Base-by-base conservation (phyloP, 2,329 filamentous ascomycete species). In the Claviceps sp. region DNA sequence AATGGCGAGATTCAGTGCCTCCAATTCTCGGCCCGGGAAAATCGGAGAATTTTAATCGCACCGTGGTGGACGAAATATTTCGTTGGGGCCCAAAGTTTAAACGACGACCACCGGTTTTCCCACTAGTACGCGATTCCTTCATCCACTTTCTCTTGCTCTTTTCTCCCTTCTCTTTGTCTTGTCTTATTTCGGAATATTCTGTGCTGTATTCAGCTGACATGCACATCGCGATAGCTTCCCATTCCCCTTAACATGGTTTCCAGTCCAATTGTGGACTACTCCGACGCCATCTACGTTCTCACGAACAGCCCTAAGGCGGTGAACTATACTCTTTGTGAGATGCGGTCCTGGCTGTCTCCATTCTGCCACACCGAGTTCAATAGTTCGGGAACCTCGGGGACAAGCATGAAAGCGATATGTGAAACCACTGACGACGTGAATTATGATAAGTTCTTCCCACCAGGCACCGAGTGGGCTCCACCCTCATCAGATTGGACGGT, bases 1-100 rank as follows among this genome's bases (percentile, higher is more conserved):
- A 58, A 44, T 78, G 74, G 70, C 47, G 59, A 6, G 50, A 55
- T 0, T 67, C 74, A 2, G 61, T 76, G 0, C 71, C 73, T 0
- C 44, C 8, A 1, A 30, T 30, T 30, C 8, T 9, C 1, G 26
- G 8, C 26, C 26, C 26, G 26, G 26, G 26, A 62, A 0, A 49
- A 57, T 14, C 40, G 0, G 60, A 70, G 2, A 80, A 68, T 63
- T 60, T 76, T 0, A 82, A 82, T 55, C 63, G 65, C 11, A 86
- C 81, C 0, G 74, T 69, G 0, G 78, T 88, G 0, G 85, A 90
- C 58, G 76, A 85, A 3, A 67, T 89, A 1, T 91, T 91, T 58
- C 71, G 72, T 9, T 89, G 85, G 79, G 81, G 81, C 0, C 59
- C 70, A 1, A 64, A 72, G 37, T 72, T 79, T 50, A 55, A 62